Evolutionary conservation across 2,329 filamentous ascomycete species (phyloP), one percentile per base, ranked within the genome.

Genomic region (Colletotrichum costaricense): DNA sequence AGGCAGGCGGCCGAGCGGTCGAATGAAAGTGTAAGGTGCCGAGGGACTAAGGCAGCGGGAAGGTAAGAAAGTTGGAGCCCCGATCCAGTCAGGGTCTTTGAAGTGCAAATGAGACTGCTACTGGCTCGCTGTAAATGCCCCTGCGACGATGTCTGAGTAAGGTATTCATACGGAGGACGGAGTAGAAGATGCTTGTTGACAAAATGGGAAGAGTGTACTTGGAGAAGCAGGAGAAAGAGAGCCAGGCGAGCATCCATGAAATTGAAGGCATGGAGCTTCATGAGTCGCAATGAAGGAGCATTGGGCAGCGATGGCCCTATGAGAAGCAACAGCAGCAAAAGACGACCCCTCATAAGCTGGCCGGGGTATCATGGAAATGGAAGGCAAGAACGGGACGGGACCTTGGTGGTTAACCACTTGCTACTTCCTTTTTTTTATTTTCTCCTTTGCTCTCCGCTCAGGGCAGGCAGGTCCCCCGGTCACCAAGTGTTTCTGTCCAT

Each of bases 191-290:
- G 46, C 42, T 52, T 33, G 38, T 59, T n/a, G 52, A 42, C 35
- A 33, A 28, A 42, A 42, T 54, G 63, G 59, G 19, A 38, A 26
- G 57, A 35, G 30, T 35, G 33, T 35, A 35, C 33, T 35, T 11
- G 3, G 33, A 12, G 11, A 35, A 11, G 33, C 11, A 35, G 33
- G 11, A 35, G 33, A 35, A 38, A 26, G 52, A 65, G 33, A 42
- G 38, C 38, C 28, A 14, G 38, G 46, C 5, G 24, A 35, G 33
- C 19, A 42, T 42, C 38, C 28, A 54, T 11, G 78, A 79, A 76
- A 78, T 76, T 11, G 78, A 79, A 76, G 78, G 76, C 78, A 75
- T 67, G 72, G 75, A 75, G 46, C 60, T 38, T 65, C 70, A 73
- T 73, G 70, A 70, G 74, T 70, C 74, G 73, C 76, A 67, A 69